phyloP scores from a whole-genome alignment of 805 yeast species.

The Yarrowia alimentaria region DNA sequence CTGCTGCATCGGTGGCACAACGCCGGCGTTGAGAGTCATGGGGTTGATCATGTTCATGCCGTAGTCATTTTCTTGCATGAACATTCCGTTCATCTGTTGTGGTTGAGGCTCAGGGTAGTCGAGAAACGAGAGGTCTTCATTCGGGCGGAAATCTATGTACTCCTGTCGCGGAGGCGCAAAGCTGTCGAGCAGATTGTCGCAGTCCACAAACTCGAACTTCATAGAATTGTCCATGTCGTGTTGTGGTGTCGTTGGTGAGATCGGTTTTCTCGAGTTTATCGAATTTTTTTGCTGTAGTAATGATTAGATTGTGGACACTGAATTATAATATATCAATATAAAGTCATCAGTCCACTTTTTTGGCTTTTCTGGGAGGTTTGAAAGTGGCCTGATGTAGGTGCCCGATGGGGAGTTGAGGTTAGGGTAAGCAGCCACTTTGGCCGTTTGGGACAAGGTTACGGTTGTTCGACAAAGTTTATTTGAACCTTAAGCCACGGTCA shows the following conservation, averaged over 20 bases:
- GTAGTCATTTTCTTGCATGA: conserved; percentile 14
- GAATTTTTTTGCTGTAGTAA: no score
- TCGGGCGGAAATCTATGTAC: conserved; percentile 18
- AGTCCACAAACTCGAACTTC: conserved; percentile 27
- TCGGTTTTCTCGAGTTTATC: no score
- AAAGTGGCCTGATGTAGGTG: conserved; percentile 18
- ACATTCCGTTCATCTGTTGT: no score
- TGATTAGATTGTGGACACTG: no score
- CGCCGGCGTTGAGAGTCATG: conserved; percentile 16
- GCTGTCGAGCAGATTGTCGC: conserved; percentile 27
- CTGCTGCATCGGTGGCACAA: conserved; percentile 12
- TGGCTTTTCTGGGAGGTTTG: no score
- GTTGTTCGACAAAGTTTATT: no score
- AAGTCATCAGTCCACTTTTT: conserved; percentile 25
- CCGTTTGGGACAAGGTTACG: neutral
- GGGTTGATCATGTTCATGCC: conserved; percentile 11
- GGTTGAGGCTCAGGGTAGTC: conserved; percentile 21
- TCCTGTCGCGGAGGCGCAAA: conserved; percentile 23
- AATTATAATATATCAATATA: no score
- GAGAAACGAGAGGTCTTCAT: conserved; percentile 15
- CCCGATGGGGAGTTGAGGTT: conserved; percentile 1
- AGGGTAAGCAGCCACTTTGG: neutral
- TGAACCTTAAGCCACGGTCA: no score
- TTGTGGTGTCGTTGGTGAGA: neutral
- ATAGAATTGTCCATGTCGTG: conserved; percentile 15